Conservation (phyloP, 108 stramenopile species). For the Pseudonitzschia multistriata region DNA sequence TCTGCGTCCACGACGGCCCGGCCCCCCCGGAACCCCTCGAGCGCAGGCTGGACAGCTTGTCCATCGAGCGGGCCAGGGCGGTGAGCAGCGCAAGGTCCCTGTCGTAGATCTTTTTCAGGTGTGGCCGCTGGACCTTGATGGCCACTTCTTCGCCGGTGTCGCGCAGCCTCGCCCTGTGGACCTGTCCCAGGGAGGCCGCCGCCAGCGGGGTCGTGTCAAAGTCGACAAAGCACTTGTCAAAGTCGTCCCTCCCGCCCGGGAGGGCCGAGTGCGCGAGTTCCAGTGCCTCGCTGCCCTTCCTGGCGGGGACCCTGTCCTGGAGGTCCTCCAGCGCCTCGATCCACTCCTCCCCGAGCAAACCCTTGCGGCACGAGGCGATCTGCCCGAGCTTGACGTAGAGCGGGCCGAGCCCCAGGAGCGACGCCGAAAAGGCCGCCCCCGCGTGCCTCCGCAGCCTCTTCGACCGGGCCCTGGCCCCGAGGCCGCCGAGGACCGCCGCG, state of each 20-base stretch:
- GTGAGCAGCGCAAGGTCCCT: conserved; percentile 87
- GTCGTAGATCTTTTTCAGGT: conserved; percentile 83
- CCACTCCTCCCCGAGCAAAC: conserved; percentile 86
- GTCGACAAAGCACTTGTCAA: conserved; percentile 67
- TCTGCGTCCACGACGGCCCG: conserved; percentile 74
- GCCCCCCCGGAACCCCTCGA: conserved; percentile 65
- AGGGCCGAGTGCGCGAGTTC: conserved; percentile 70
- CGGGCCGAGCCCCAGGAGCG: conserved; percentile 60
- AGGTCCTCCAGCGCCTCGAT: conserved; percentile 80
- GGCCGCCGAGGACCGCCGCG: not conserved
- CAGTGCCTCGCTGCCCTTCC: conserved; percentile 75
- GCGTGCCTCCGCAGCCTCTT: conserved; percentile 6
- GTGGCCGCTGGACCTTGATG: conserved; percentile 88
- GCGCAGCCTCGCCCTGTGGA: conserved; percentile 81
- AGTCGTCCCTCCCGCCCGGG: conserved; percentile 49
- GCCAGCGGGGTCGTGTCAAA: conserved; percentile 86
- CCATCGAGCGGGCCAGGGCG: conserved; percentile 67
- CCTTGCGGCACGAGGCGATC: conserved; percentile 85
- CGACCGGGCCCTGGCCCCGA: not conserved
- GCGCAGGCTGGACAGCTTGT: conserved; percentile 44
- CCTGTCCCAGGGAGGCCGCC: conserved; percentile 87
- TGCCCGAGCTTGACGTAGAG: conserved; percentile 84
- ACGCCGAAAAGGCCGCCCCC: conserved; percentile 61
- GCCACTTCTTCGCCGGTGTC: conserved; percentile 66
- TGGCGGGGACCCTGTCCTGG: conserved; percentile 91